These are phyloP conservation scores for Irpex rosettiformis DNA, from an alignment of 1,284 basidiomycete species.

Conservation along the genomic window DNA sequence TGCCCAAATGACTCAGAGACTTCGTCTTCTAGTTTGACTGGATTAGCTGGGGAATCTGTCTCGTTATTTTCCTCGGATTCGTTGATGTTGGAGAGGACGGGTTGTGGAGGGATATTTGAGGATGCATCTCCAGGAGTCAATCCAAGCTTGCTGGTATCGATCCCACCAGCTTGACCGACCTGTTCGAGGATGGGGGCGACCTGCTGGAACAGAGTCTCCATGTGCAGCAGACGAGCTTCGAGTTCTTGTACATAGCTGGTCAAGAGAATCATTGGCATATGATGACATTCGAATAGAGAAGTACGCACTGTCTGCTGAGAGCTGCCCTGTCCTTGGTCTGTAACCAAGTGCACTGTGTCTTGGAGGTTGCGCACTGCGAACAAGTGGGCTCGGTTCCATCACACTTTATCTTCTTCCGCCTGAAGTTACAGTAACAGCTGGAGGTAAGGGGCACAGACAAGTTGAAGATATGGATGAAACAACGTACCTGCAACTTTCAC, in stretches of 20 bases:
- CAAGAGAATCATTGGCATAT: conserved; percentile 13
- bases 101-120: conserved; percentile 23
- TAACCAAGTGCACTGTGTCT: conserved; percentile 77
- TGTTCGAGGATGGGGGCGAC: conserved; percentile 74
- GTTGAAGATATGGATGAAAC: conserved; percentile 9
- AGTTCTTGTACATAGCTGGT: conserved; percentile 83
- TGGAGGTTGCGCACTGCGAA: conserved; percentile 69
- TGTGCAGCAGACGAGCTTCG: conserved; percentile 77
- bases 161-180: conserved; percentile 41
- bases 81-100: conserved; percentile 26
- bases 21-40: conserved; percentile 63
- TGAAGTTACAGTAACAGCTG: conserved; percentile 28
- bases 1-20: conserved; percentile 81
- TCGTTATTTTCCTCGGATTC: conserved; percentile 29
- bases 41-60: conserved; percentile 30
- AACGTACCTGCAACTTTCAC: conserved; percentile 78
- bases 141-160: conserved; percentile 36
- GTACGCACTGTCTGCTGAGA: conserved; percentile 75
- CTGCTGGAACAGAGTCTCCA: conserved; percentile 78
- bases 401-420: conserved; percentile 87
- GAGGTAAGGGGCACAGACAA: conserved; percentile 4
- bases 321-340: conserved; percentile 86
- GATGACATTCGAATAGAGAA: conserved; percentile 16
- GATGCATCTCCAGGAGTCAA: conserved; percentile 27
- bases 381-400: conserved; percentile 83